Base-by-base conservation (phyloP, 2,329 filamentous ascomycete species). In the Onygena corvina region DNA sequence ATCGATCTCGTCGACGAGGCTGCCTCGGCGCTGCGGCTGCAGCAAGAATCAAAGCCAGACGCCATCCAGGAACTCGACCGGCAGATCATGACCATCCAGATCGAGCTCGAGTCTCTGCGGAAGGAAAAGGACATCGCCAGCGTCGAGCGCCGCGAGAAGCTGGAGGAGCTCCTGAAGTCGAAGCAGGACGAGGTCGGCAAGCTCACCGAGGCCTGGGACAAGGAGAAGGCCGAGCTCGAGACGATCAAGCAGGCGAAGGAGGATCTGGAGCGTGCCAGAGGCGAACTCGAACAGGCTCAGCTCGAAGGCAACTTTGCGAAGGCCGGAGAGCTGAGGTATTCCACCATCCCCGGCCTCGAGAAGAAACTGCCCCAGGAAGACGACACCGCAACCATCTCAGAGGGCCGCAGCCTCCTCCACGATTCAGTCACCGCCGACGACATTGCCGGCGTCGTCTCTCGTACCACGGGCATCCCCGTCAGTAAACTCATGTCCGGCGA, bases 1-100 rank as follows among this genome's bases (percentile, higher is more conserved):
- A 96, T 98, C 54, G 92, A 96, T 64, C 68, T 96, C 12, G 92
- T 98, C 65, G 92, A 96, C 56, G 92, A 96, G 68, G 92, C 92
- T 7, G 89, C 90, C 1, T 93, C 86, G 52, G 87, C 88, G 18
- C 71, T 96, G 7, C 81, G 93, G 38, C 69, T 96, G 27, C 90
- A 96, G 61, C 92, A 96, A 66, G 92, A 98, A 66, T 94, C 87
- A 58, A 96, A 95, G 59, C 92, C 92, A 0, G 92, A 96, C 58
- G 81, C 90, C 6, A 95, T 98, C 29, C 86, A 93, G 70, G 80
- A 84, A 46, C 77, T 96, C 1, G 90, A 96, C 60, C 85, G 93
- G 53, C 86, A 89, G 60, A 94, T 96, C 52, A 93, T 95, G 79
- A 96, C 90, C 0, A 87, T 96, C 11, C 90, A 95, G 62, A 96